These are phyloP conservation scores for Teunomyces funiuensis DNA, from an alignment of 805 yeast species.

Conservation along the genomic window DNA sequence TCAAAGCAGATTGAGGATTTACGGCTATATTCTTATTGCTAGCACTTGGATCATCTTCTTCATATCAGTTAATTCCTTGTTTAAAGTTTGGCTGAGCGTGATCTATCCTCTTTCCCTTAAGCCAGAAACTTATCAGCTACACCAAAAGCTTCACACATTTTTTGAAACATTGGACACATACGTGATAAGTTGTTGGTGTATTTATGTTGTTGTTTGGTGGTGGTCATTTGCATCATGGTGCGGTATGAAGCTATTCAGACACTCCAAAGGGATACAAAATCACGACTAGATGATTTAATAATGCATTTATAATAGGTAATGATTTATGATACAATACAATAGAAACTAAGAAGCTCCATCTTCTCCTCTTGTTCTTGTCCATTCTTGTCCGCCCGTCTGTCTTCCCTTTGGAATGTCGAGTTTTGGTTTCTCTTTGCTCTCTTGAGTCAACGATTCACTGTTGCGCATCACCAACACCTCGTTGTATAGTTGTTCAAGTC, in stretches of 20 bases:
- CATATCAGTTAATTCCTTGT: slow-evolving; percentile 35
- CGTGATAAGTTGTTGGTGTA: slow-evolving; percentile 37
- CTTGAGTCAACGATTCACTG: slow-evolving; percentile 25
- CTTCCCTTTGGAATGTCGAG: slow-evolving; percentile 44
- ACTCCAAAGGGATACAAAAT: slow-evolving; percentile 61
- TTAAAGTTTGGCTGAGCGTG: slow-evolving; percentile 34
- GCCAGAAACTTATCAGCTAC: slow-evolving; percentile 10
- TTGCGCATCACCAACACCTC: slow-evolving; percentile 36
- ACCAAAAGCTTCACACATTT: slow-evolving; percentile 7
- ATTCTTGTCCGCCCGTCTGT: slow-evolving; percentile 71
- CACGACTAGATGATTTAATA: slow-evolving; percentile 2
- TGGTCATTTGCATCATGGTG: slow-evolving; percentile 80
- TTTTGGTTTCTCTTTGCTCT: slow-evolving; percentile 19
- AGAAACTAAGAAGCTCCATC: slow-evolving; percentile 41
- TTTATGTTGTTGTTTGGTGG: slow-evolving; percentile 45
- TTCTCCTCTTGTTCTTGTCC: slow-evolving; percentile 84
- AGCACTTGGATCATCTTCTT: slow-evolving; percentile 34
- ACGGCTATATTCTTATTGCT: slow-evolving; percentile 30
- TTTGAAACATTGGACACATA: slow-evolving; percentile 28
- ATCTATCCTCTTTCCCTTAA: slow-evolving; percentile 28
- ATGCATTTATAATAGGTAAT: neutral
- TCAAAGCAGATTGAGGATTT: slow-evolving; percentile 11
- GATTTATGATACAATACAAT: neutral
- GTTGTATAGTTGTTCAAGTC: slow-evolving; percentile 28
- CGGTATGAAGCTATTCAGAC: slow-evolving; percentile 77